phyloP scores from a whole-genome alignment of 225 moss, liverwort and hornwort genomes.

The Antitrichia curtipendula region DNA sequence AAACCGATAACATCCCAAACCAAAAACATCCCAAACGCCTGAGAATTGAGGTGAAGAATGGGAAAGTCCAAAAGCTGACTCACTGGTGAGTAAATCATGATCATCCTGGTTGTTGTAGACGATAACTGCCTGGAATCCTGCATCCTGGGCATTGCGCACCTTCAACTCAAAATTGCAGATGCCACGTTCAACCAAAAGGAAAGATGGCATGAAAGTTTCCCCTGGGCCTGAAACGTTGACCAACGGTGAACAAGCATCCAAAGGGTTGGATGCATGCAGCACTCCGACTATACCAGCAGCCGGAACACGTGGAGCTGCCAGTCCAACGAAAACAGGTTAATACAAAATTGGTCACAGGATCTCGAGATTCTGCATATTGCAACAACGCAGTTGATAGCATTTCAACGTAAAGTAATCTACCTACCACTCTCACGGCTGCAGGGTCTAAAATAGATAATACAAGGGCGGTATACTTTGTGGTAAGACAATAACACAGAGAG shows the following conservation, averaged over 20 bases:
- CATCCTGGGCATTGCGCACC: constrained; percentile 73
- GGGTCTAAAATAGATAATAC: neutral
- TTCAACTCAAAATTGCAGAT: constrained; percentile 75
- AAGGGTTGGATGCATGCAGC: constrained; percentile 50
- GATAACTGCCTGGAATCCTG: constrained; percentile 68
- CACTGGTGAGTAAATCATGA: constrained; percentile 67
- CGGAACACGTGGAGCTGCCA: constrained; percentile 71
- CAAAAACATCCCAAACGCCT: neutral
- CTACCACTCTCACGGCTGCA: neutral
- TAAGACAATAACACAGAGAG: neutral
- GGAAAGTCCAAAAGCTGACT: neutral
- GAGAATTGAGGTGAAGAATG: neutral
- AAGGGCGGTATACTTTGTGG: neutral
- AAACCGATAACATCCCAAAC: neutral
- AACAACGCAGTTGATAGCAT: neutral
- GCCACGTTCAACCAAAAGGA: constrained; percentile 66
- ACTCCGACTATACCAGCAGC: constrained; percentile 62
- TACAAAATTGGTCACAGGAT: neutral
- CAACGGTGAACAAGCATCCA: constrained; percentile 46
- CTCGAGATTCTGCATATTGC: neutral
- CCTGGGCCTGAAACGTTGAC: constrained; percentile 37
- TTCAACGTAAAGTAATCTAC: neutral
- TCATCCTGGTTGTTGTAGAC: constrained; percentile 65
- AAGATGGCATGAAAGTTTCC: constrained; percentile 30
- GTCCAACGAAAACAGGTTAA: constrained; percentile 12